phyloP scores from a whole-genome alignment of 371 early-diverging fungal genomes.

The Thermomucor indicae-seudaticae region DNA sequence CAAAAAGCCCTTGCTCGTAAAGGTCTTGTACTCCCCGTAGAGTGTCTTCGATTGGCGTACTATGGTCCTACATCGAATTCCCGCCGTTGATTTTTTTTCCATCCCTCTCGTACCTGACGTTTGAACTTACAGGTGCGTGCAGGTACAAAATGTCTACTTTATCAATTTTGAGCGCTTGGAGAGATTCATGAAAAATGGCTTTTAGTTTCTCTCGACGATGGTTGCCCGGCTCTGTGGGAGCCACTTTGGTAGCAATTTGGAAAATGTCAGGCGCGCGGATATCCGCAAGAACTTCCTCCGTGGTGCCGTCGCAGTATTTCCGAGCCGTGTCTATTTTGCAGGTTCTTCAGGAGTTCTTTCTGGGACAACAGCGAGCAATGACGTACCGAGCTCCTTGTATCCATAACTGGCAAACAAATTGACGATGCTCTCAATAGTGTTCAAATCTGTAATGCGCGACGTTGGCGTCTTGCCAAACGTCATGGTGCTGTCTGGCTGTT shows the following conservation, averaged over 20 bases:
- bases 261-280: conserved; percentile 25
- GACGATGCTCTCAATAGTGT: conserved; percentile 33
- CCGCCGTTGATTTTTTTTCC: too few relatives aligned
- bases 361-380: background rate
- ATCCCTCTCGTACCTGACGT: conserved; percentile 1
- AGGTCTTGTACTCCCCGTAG: conserved; percentile 39
- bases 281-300: conserved; percentile 41
- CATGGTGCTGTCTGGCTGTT: conserved; percentile 13
- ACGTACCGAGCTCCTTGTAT: conserved; percentile 26
- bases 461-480: conserved; percentile 5
- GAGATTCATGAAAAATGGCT: conserved; percentile 26
- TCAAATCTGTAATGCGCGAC: conserved; percentile 34
- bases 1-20: conserved; percentile 40
- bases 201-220: conserved; percentile 46
- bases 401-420: conserved; percentile 35
- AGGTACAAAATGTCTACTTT: conserved; percentile 51
- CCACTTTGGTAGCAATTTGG: conserved; percentile 54
- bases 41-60: conserved; percentile 42
- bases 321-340: conserved; percentile 21
- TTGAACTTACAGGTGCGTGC: conserved; percentile 39
- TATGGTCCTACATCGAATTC: conserved; percentile 19
- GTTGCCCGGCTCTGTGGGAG: conserved; percentile 49
- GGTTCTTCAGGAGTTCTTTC: background rate
- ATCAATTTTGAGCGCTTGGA: conserved; percentile 26
- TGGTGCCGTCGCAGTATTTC: conserved; percentile 46